Conservation (phyloP, 352 stramenopile genomes). For the Globisporangium nagaii region DNA sequence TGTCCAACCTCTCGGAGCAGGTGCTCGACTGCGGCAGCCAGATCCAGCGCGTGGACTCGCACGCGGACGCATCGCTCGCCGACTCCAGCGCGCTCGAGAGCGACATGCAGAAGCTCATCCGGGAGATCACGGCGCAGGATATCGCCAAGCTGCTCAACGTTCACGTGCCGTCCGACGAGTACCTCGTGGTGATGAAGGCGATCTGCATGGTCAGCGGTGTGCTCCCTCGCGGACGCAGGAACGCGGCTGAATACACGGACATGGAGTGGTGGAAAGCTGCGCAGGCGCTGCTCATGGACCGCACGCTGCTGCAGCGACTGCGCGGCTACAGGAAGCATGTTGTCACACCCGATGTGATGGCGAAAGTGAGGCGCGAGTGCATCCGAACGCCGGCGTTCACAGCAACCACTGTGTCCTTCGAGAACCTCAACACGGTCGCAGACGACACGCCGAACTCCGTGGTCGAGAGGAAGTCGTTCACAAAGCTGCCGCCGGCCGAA, state of each 20-base stretch:
- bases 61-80: constrained; percentile 39
- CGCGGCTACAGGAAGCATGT: constrained; percentile 43
- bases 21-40: constrained; percentile 53
- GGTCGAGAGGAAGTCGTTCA: constrained; percentile 6
- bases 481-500: constrained; percentile 26
- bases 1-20: constrained; percentile 36
- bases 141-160: constrained; percentile 60
- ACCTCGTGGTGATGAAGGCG: constrained; percentile 64
- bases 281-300: constrained; percentile 78
- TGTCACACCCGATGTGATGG: constrained; percentile 61
- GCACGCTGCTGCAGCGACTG: constrained; percentile 51
- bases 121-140: constrained; percentile 68
- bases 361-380: constrained; percentile 73
- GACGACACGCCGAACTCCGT: constrained; percentile 3
- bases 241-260: constrained; percentile 64
- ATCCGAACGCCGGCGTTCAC: constrained; percentile 42
- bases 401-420: constrained; percentile 22
- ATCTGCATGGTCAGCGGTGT: constrained; percentile 67
- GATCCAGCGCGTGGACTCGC: constrained; percentile 39
- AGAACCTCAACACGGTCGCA: not conserved
- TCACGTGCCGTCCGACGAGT: constrained; percentile 39
- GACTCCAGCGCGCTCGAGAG: constrained; percentile 52
- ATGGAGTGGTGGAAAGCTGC: constrained; percentile 78
- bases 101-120: constrained; percentile 55
- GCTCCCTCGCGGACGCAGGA: constrained; percentile 40